These are phyloP conservation scores for Centaurea solstitialis DNA, from an alignment of 129 eudicot genomes.

Conservation along the genomic window DNA sequence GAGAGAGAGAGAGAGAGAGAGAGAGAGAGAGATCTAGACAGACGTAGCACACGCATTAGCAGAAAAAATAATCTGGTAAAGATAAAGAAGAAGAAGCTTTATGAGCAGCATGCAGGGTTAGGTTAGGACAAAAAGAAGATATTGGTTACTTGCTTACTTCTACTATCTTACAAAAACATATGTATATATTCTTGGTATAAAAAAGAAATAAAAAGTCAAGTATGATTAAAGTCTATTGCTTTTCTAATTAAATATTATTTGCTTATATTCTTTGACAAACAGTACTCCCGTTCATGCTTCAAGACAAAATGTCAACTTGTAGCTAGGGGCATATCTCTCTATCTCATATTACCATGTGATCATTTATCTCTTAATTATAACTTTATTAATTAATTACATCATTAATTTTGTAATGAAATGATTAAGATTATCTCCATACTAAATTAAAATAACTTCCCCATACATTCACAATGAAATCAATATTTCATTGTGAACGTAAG, in stretches of 20 bases:
- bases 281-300: slow-evolving; percentile 46
- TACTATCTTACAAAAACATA: slow-evolving; percentile 26
- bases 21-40: too few species aligned
- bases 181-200: not conserved
- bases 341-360: too few species aligned
- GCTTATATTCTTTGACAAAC: slow-evolving; percentile 80
- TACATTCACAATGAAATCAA: too few species aligned
- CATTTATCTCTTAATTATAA: too few species aligned
- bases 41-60: too few species aligned
- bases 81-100: slow-evolving; percentile 33
- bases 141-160: slow-evolving; percentile 24
- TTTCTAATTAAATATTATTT: slow-evolving; percentile 31
- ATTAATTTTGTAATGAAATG: too few species aligned
- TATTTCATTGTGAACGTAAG: too few species aligned
- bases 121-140: slow-evolving; percentile 61
- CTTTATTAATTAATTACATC: too few species aligned
- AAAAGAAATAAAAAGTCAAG: slow-evolving; percentile 44
- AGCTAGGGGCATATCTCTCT: too few species aligned
- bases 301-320: slow-evolving; percentile 55
- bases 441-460: too few species aligned
- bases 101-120: slow-evolving; percentile 24
- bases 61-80: not conserved
- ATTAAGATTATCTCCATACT: too few species aligned
- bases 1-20: too few species aligned
- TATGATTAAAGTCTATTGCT: slow-evolving; percentile 37